Conservation (phyloP, 257 asterid genomes). For the Petunia axillaris region DNA sequence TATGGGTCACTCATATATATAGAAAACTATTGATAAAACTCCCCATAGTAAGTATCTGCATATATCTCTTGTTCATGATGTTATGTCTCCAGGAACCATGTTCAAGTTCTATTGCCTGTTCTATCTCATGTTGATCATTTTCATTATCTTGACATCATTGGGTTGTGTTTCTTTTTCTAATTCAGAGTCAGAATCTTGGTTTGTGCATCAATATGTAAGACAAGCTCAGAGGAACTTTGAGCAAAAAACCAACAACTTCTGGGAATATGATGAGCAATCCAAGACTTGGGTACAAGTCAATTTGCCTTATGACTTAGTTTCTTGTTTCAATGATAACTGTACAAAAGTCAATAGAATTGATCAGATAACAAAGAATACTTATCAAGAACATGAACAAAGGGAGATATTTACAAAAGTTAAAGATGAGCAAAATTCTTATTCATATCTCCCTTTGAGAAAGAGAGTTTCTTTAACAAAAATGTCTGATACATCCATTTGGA, state of each 20-base stretch:
- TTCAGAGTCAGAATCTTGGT: slow-evolving; percentile 49
- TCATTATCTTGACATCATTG: slow-evolving; percentile 34
- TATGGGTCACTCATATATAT: slow-evolving; percentile 30
- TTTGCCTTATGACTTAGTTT: slow-evolving; percentile 64
- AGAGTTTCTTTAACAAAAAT: slow-evolving; percentile 66
- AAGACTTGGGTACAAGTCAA: slow-evolving; percentile 67
- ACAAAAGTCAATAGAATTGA: slow-evolving; percentile 49
- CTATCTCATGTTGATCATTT: slow-evolving; percentile 36
- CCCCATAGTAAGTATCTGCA: slow-evolving; percentile 30
- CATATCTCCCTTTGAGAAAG: slow-evolving; percentile 48
- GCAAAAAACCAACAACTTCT: slow-evolving; percentile 64
- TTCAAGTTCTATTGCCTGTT: slow-evolving; percentile 23
- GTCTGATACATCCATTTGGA: slow-evolving; percentile 86
- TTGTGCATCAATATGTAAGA: slow-evolving; percentile 36
- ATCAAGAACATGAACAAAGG: slow-evolving; percentile 24
- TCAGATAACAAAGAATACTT: slow-evolving; percentile 16
- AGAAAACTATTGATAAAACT: slow-evolving; percentile 23
- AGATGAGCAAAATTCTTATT: not conserved
- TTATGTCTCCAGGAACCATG: slow-evolving; percentile 39
- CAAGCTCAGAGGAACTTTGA: slow-evolving; percentile 50
- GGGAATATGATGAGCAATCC: slow-evolving; percentile 70
- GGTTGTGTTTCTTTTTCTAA: slow-evolving; percentile 34
- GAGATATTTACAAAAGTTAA: not conserved
- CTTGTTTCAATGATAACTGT: slow-evolving; percentile 62
- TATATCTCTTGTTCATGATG: not conserved